Percentiles rank a stretch among this genome's conserved stretches.
These are phyloP conservation scores for Scheffersomyces lignosus DNA, from an alignment of 805 yeast genomes.

Conservation along the genomic window DNA sequence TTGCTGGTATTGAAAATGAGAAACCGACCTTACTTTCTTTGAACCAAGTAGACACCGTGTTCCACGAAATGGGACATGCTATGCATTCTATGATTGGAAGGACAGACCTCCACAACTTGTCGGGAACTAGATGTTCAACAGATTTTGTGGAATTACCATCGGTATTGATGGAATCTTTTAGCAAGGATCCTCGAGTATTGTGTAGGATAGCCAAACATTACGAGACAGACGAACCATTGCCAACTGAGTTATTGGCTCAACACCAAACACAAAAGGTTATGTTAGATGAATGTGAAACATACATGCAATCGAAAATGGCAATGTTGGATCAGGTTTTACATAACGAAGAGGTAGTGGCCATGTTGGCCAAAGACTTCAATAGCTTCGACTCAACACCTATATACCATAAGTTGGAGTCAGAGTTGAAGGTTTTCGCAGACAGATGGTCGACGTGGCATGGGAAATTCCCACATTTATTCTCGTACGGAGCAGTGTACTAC, in stretches of 20 bases:
- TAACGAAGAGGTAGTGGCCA: slow-evolving; percentile 29
- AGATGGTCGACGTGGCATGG: slow-evolving; percentile 85
- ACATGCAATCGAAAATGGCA: slow-evolving; percentile 88
- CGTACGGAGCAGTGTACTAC: slow-evolving; percentile 93
- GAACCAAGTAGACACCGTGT: slow-evolving; percentile 86
- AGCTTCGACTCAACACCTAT: slow-evolving; percentile 56
- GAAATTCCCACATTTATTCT: slow-evolving; percentile 87
- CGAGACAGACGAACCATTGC: slow-evolving; percentile 61
- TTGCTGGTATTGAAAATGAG: slow-evolving; percentile 22
- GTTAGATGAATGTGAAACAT: slow-evolving; percentile 70
- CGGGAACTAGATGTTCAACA: slow-evolving; percentile 93
- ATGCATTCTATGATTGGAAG: slow-evolving; percentile 96
- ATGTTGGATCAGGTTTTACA: slow-evolving; percentile 82
- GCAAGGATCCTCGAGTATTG: slow-evolving; percentile 76
- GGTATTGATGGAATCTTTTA: slow-evolving; percentile 93
- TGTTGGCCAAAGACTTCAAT: slow-evolving; percentile 10
- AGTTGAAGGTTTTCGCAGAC: slow-evolving; percentile 65
- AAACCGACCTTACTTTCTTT: slow-evolving; percentile 60
- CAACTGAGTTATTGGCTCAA: slow-evolving; percentile 47
- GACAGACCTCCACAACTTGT: slow-evolving; percentile 83
- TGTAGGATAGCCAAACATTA: slow-evolving; percentile 71
- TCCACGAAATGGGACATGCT: slow-evolving; percentile 99
- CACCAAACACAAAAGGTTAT: slow-evolving; percentile 53
- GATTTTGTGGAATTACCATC: slow-evolving; percentile 97
- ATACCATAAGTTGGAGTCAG: slow-evolving; percentile 65